These are phyloP conservation scores for Apiospora malaysiana DNA, from an alignment of 2,329 filamentous ascomycete genomes.

Conservation along the genomic window DNA sequence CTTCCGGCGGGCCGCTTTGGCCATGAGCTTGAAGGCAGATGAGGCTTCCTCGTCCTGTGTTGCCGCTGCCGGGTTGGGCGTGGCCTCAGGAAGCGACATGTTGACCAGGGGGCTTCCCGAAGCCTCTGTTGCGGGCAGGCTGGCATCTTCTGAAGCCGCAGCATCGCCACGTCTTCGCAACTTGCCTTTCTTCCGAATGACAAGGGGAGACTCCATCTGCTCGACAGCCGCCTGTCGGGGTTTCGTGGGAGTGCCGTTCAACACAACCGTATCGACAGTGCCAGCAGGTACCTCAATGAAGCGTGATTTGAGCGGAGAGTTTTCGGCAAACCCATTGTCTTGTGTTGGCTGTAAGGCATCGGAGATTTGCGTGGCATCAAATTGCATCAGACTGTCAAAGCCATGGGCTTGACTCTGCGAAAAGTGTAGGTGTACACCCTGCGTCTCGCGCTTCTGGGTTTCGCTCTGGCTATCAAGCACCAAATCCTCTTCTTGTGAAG, in stretches of 20 bases:
- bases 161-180: slow-evolving; percentile 41
- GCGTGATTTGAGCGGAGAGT: slow-evolving; percentile 72
- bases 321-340: slow-evolving; percentile 76
- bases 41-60: slow-evolving; percentile 25
- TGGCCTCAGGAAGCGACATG: slow-evolving; percentile 41
- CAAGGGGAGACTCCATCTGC: slow-evolving; percentile 66
- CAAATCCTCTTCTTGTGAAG: slow-evolving; percentile 52
- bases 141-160: slow-evolving; percentile 27
- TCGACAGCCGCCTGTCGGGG: slow-evolving; percentile 34
- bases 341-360: slow-evolving; percentile 80
- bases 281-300: slow-evolving; percentile 70
- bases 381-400: slow-evolving; percentile 60
- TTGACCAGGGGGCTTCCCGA: slow-evolving; percentile 29
- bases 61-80: slow-evolving; percentile 45
- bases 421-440: slow-evolving; percentile 60
- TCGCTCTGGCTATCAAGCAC: slow-evolving; percentile 52
- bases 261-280: slow-evolving; percentile 72
- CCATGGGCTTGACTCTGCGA: slow-evolving; percentile 66
- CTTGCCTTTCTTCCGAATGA: slow-evolving; percentile 62
- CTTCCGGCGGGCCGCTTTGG: slow-evolving; percentile 65
- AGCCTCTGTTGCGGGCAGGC: slow-evolving; percentile 53
- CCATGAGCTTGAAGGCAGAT: slow-evolving; percentile 73
- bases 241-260: slow-evolving; percentile 42
- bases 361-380: slow-evolving; percentile 66
- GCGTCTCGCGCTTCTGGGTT: slow-evolving; percentile 45